Base-by-base conservation (phyloP, 352 stramenopile genomes). In the Globisporangium okanoganense region DNA sequence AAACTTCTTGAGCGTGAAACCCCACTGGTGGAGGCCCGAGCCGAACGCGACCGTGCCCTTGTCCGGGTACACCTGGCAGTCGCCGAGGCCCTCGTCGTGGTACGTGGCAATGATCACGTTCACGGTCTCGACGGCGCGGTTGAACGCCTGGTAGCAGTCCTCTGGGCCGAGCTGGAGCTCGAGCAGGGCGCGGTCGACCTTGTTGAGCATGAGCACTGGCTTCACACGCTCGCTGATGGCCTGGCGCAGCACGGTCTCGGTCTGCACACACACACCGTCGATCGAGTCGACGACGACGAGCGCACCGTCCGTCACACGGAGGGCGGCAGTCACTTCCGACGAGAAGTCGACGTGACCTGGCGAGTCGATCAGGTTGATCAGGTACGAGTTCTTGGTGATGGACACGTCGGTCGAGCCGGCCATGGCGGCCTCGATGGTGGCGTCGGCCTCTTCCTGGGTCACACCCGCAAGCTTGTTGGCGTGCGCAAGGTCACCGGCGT, bases 301-400 rank as follows among this genome's bases (percentile, higher is more conserved):
- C 58, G 97, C 98, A 83, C 97, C 97, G 75, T 99, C 98, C 64
- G 97, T 99, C 51, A 99, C 96, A 96, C 97, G 97, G 51, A 99
- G 92, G 47, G 98, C 97, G 61, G 97, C 96, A 57, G 97, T 99
- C 53, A 99, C 97, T 79, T 99, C 98, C 24, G 95, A 99, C 40
- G 95, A 99, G 73, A 99, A 99, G 85, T 99, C 97, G 76, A 99
- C 97, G 97, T 99, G 97, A 92, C 97, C 98, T 57, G 98, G 97
- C 60, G 96, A 99, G 83, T 99, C 98, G 75, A 99, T 99, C 61
- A 99, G 80, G 86, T 99, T 99, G 84, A 99, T 99, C 63, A 99
- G 72, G 83, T 98, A 99, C 60, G 92, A 99, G 70, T 99, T 99
- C 70, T 98, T 90, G 49, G 82, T 97, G 72, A 99, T 99, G 48